These are phyloP conservation scores for Tulasnella sp. DNA, from an alignment of 768 basidiomycete genomes.

Conservation along the genomic window DNA sequence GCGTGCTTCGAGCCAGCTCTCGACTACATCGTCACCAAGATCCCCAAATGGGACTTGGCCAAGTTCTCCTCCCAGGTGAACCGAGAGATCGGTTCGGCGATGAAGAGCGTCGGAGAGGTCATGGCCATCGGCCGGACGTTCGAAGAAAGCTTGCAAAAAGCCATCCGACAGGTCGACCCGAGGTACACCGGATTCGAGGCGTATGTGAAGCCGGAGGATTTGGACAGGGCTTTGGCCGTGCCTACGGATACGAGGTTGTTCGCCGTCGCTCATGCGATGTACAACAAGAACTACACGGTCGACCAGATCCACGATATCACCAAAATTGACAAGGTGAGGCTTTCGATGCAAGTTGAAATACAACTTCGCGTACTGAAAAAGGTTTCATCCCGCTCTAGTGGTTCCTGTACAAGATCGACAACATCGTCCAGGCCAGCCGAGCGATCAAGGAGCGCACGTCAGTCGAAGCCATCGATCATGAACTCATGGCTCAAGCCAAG, in stretches of 20 bases:
- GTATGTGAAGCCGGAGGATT: slow-evolving; percentile 76
- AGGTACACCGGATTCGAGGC: slow-evolving; percentile 95
- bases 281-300: slow-evolving; percentile 80
- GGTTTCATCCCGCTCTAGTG: slow-evolving; percentile 39
- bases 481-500: slow-evolving; percentile 81
- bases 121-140: slow-evolving; percentile 99
- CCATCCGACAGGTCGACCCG: slow-evolving; percentile 94
- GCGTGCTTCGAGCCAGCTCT: slow-evolving; percentile 98
- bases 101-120: slow-evolving; percentile 99
- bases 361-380: not conserved
- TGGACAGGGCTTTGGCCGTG: slow-evolving; percentile 60
- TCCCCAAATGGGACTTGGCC: slow-evolving; percentile 98
- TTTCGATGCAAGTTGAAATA: not conserved
- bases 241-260: slow-evolving; percentile 96
- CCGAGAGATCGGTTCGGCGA: slow-evolving; percentile 88
- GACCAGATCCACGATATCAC: slow-evolving; percentile 86
- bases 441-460: slow-evolving; percentile 58
- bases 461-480: slow-evolving; percentile 54
- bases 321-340: slow-evolving; percentile 86
- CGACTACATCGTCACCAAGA: slow-evolving; percentile 99
- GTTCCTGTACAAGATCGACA: slow-evolving; percentile 99
- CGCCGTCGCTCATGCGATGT: slow-evolving; percentile 97
- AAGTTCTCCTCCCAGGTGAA: slow-evolving; percentile 90
- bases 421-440: slow-evolving; percentile 84
- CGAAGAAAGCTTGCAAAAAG: slow-evolving; percentile 97